Conservation (phyloP, 192 early-diverging fungal genomes). For the Backusella westeae region DNA sequence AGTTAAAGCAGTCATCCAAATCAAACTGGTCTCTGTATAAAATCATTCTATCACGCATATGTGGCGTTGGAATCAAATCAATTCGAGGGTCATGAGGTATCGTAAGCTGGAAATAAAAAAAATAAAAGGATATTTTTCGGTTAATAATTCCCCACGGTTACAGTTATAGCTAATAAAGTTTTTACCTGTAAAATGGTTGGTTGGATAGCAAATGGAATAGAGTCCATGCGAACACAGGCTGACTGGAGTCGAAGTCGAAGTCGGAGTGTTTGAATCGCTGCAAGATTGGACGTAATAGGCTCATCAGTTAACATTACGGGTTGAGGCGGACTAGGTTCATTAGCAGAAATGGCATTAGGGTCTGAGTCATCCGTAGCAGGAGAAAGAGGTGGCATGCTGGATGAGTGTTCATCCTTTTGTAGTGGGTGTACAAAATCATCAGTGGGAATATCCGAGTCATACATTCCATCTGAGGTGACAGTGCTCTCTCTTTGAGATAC, state of each 20-base stretch:
- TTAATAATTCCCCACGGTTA: neutral
- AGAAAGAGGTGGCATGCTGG: conserved; percentile 10
- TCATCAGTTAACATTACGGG: conserved; percentile 14
- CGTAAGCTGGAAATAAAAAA: conserved; percentile 20
- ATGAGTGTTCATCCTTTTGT: neutral
- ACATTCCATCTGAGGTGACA: conserved; percentile 9
- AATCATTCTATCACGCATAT: conserved; percentile 45
- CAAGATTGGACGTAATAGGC: conserved; percentile 16
- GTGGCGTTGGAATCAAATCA: conserved; percentile 32
- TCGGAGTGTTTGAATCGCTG: conserved; percentile 31
- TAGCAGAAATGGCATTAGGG: neutral
- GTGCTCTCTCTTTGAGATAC: neutral
- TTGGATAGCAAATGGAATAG: conserved; percentile 16
- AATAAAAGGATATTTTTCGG: neutral
- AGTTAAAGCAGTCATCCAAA: conserved; percentile 36
- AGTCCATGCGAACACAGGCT: conserved; percentile 15
- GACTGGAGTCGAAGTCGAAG: conserved; percentile 22
- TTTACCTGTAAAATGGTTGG: conserved; percentile 35
- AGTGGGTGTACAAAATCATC: conserved; percentile 3
- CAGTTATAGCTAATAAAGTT: neutral
- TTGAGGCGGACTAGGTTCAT: neutral
- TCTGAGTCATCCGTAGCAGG: conserved; percentile 3
- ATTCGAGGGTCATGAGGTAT: conserved; percentile 42
- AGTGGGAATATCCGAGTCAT: conserved; percentile 13
- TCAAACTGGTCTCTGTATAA: conserved; percentile 38